A percentile compares a stretch with the other conserved stretches of the same genome.
phyloP scores from a whole-genome alignment of 2,329 filamentous ascomycete species.

The Claviceps pusilla region DNA sequence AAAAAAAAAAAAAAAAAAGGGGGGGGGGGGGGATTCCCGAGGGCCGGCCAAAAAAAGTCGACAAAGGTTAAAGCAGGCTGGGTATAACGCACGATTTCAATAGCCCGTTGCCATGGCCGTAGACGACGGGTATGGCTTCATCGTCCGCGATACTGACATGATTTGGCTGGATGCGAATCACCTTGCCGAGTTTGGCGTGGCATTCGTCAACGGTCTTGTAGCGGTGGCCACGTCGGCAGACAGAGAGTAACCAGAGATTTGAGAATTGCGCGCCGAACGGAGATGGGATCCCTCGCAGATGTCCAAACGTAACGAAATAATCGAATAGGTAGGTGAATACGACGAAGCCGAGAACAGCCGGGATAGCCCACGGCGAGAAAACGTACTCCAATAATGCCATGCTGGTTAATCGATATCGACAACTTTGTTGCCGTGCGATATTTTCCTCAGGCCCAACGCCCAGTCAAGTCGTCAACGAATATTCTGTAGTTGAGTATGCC shows the following conservation, averaged over 20 bases:
- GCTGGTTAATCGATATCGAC: not conserved
- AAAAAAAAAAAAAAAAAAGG: too few species aligned
- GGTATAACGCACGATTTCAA: constrained; percentile 42
- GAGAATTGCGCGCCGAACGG: constrained; percentile 52
- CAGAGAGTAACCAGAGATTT: constrained; percentile 65
- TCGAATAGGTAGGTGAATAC: constrained; percentile 42
- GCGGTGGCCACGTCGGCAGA: constrained; percentile 49
- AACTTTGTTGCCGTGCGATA: not conserved
- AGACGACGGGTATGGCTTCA: constrained; percentile 59
- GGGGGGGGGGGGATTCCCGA: too few species aligned
- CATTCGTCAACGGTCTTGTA: constrained; percentile 51
- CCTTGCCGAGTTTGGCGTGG: constrained; percentile 62
- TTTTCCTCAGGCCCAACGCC: not conserved
- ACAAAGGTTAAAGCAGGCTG: not conserved
- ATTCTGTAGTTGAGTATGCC: not conserved
- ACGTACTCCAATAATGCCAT: constrained; percentile 18
- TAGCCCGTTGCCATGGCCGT: constrained; percentile 67
- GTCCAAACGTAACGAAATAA: constrained; percentile 39
- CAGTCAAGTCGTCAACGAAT: not conserved
- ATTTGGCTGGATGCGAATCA: constrained; percentile 71
- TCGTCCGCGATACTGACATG: constrained; percentile 73
- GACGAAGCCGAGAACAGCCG: constrained; percentile 31
- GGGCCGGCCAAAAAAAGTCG: constrained; percentile 3
- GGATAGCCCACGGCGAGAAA: constrained; percentile 32
- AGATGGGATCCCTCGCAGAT: constrained; percentile 41